Conservation (phyloP, 2,329 filamentous ascomycete genomes). For the Aureobasidium vineae region DNA sequence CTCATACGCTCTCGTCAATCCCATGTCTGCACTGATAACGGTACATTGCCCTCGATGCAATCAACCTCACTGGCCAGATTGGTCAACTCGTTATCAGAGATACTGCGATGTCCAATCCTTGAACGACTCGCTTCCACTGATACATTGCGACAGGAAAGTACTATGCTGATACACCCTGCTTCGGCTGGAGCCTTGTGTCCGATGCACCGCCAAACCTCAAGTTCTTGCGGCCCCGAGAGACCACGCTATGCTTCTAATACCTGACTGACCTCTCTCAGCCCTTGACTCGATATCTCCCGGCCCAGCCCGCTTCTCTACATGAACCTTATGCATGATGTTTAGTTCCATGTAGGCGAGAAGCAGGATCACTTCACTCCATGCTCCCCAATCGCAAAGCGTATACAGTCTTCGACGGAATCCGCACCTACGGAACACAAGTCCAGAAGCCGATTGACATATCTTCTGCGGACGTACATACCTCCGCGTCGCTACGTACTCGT, state of each 20-base stretch:
- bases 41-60: background rate
- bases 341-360: background rate
- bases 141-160: background rate
- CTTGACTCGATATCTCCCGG: background rate
- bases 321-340: background rate
- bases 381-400: background rate
- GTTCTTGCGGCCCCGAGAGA: background rate
- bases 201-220: background rate
- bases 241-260: background rate
- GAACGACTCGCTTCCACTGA: background rate
- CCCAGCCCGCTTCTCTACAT: conserved; percentile 3
- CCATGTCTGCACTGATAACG: background rate
- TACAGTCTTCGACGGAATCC: background rate
- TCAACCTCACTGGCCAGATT: too few species aligned
- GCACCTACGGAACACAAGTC: background rate
- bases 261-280: background rate
- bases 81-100: background rate
- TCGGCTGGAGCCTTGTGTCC: background rate
- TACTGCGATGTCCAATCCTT: background rate
- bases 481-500: background rate
- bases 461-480: background rate
- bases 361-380: background rate
- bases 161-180: background rate
- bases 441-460: background rate
- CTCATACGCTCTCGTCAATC: background rate